Evolutionary conservation across 352 stramenopile genomes (phyloP).

Genomic region (Globisporangium heterothallicum): DNA sequence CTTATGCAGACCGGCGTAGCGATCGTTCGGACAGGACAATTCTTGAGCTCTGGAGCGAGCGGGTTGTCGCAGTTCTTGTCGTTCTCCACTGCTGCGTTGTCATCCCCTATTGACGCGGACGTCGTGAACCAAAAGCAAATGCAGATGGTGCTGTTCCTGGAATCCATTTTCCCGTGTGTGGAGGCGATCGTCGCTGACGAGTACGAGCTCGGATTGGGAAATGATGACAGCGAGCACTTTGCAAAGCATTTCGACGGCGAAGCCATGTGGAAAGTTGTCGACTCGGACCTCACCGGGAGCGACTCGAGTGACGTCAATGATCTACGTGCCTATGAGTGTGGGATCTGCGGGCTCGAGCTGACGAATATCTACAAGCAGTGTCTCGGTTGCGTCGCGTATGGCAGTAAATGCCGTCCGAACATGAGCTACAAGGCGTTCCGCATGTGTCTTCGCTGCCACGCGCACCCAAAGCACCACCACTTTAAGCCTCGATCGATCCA

Average conservation of each 20-base stretch:
- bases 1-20: constrained; percentile 40
- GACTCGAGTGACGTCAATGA: constrained; percentile 9
- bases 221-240: constrained; percentile 69
- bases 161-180: constrained; percentile 73
- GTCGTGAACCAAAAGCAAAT: constrained; percentile 61
- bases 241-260: constrained; percentile 73
- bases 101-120: constrained; percentile 38
- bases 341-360: constrained; percentile 69
- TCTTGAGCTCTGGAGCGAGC: constrained; percentile 45
- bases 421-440: constrained; percentile 63
- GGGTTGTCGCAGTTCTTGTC: constrained; percentile 35
- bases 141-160: constrained; percentile 78
- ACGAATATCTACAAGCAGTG: constrained; percentile 86
- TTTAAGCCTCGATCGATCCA: constrained; percentile 60
- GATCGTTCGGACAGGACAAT: constrained; percentile 70
- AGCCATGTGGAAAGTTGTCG: constrained; percentile 63
- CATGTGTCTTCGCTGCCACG: constrained; percentile 66
- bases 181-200: constrained; percentile 75
- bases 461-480: constrained; percentile 65
- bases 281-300: constrained; percentile 34
- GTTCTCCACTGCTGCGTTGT: constrained; percentile 35
- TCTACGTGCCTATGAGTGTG: constrained; percentile 48
- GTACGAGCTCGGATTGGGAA: constrained; percentile 52
- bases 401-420: constrained; percentile 47
- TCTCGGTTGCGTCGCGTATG: constrained; percentile 68